Percentiles rank a stretch among this genome's conserved stretches.
Evolutionary conservation across 768 basidiomycete genomes (phyloP).

Genomic region (Suillus subaureus): DNA sequence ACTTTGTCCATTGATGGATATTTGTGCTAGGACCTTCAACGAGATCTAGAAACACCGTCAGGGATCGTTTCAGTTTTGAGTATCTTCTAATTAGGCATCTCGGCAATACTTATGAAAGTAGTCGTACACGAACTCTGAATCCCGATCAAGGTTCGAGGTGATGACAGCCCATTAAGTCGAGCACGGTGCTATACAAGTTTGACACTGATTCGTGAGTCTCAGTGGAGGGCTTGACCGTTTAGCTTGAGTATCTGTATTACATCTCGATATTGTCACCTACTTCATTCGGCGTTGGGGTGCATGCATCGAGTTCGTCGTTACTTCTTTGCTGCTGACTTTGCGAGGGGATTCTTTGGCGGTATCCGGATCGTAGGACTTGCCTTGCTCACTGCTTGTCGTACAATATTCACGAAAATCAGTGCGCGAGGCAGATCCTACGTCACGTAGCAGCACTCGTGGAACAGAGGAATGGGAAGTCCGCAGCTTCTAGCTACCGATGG

Average conservation of each 20-base stretch:
- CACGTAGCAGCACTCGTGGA: background rate
- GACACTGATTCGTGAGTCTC: background rate
- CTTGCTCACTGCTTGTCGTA: background rate
- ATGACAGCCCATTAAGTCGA: background rate
- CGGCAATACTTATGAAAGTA: background rate
- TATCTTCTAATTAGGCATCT: background rate
- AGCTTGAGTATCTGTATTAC: background rate
- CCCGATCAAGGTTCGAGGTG: background rate
- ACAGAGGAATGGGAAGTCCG: background rate
- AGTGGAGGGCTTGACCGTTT: background rate
- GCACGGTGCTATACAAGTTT: background rate
- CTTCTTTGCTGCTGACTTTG: background rate
- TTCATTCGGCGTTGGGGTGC: background rate
- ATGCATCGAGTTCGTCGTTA: background rate
- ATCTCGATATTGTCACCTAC: background rate
- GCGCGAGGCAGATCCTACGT: background rate
- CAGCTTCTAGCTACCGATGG: background rate
- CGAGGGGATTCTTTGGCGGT: background rate
- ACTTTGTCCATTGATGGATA: background rate
- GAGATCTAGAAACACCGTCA: background rate
- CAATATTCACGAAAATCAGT: background rate
- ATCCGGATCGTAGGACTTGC: background rate
- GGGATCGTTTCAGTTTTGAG: background rate
- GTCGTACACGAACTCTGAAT: background rate
- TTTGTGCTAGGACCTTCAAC: background rate